Evolutionary conservation across 2,329 filamentous ascomycete genomes (phyloP), one percentile per base, ranked within the genome.

Genomic region (Pseudofabraea citricarpa): DNA sequence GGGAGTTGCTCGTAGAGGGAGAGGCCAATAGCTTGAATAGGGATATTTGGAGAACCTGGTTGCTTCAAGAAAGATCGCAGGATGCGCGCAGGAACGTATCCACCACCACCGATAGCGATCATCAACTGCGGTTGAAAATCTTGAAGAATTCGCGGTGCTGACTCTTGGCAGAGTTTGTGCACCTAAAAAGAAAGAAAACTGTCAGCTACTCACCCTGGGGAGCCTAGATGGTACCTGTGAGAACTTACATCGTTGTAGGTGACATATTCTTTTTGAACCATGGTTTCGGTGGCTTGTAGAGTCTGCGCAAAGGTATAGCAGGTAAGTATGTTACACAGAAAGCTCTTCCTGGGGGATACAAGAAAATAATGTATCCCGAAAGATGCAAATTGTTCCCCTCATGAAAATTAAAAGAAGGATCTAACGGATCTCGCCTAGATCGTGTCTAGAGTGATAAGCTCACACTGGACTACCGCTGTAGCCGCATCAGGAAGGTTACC

Each of bases 1-100:
- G 74, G 64, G 37, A 97, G 84, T 51, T 82, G 77, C 72, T 98
- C 93, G 75, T 98, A 98, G 44, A 98, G 83, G 18, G 91, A 97
- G 52, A 98, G 85, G 38, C 93, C 93, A 66, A 98, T 98, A 53
- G 93, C 93, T 77, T 98, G 93, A 69, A 98, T 98, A 55, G 93
- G 91, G 61, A 98, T 98, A 73, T 98, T 98, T 68, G 90, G 83
- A 50, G 75, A 79, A 56, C 86, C 88, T 47, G 87, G 77, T 64
- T 82, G 80, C 77, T 95, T 96, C 66, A 98, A 86, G 76, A 98
- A 98, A 16, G 93, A 97, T 52, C 93, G 88, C 52, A 98, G 80
- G 66, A 98, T 98, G 58, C 93, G 87, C 36, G 93, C 93, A 49
- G 93, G 93, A 31, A 98, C 90, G 69, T 96, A 98, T 60, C 93